A percentile compares a stretch with the other conserved stretches of the same genome.
These are phyloP conservation scores for Colletotrichum agaves DNA, from an alignment of 2,329 filamentous ascomycete species.

Conservation along the genomic window DNA sequence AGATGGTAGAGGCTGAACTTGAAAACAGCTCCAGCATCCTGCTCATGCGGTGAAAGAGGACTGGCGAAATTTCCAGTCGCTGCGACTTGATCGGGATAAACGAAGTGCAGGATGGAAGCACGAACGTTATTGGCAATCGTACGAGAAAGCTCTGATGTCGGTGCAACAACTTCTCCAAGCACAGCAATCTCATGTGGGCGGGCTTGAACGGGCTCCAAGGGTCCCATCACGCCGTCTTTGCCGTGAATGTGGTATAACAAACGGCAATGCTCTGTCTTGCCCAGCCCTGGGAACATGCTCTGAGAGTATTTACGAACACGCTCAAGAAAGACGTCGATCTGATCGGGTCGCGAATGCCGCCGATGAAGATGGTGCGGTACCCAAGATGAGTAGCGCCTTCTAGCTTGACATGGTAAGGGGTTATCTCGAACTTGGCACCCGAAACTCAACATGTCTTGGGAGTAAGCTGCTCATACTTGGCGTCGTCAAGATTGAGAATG, in stretches of 20 bases:
- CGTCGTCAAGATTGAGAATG: conserved; percentile 51
- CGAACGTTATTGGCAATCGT: conserved; percentile 45
- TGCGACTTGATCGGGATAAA: conserved; percentile 61
- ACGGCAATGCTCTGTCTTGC: conserved; percentile 46
- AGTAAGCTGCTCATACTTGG: conserved; percentile 55
- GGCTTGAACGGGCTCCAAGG: conserved; percentile 42
- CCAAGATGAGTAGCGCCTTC: conserved; percentile 57
- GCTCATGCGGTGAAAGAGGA: conserved; percentile 34
- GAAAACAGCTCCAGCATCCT: conserved; percentile 48
- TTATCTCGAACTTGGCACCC: conserved; percentile 49
- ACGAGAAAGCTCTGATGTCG: conserved; percentile 56
- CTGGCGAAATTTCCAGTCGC: conserved; percentile 61
- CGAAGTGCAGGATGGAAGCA: conserved; percentile 52
- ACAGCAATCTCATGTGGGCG: conserved; percentile 55
- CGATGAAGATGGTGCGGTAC: conserved; percentile 58
- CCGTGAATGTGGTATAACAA: conserved; percentile 60
- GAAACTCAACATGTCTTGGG: conserved; percentile 51
- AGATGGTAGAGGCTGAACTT: conserved; percentile 62
- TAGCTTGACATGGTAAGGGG: conserved; percentile 58
- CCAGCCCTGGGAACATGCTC: conserved; percentile 40
- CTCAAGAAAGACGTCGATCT: conserved; percentile 51
- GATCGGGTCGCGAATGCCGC: conserved; percentile 56
- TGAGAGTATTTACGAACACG: conserved; percentile 39
- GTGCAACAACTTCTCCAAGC: conserved; percentile 57
- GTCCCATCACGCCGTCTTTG: conserved; percentile 43